phyloP scores from a whole-genome alignment of 306 rosid species.

The Inga laurina region DNA sequence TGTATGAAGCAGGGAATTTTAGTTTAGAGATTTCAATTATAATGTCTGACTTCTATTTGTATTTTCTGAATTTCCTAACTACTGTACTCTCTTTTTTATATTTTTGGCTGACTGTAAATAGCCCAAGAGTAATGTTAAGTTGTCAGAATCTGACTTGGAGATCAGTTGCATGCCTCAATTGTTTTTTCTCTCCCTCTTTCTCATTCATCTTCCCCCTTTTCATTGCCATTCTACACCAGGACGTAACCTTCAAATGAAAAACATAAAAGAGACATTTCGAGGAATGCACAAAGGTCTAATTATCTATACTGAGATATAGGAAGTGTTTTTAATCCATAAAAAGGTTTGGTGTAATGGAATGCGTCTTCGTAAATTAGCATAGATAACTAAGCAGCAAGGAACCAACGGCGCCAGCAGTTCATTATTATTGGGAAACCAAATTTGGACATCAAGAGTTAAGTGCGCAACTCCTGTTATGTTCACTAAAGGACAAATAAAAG shows the following conservation, averaged over 20 bases:
- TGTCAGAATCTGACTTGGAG: neutral
- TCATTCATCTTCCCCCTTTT: neutral
- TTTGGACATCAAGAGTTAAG: no score
- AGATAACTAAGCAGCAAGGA: no score
- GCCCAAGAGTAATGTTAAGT: neutral
- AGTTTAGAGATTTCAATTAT: neutral
- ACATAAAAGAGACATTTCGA: no score
- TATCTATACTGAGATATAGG: no score
- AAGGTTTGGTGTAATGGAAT: no score
- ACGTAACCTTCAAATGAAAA: conserved; percentile 10
- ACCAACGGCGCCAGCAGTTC: no score
- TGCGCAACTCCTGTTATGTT: no score
- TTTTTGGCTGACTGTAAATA: neutral
- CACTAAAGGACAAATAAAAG: no score
- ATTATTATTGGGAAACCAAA: no score
- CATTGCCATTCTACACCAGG: neutral
- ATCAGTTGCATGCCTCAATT: neutral
- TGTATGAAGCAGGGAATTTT: neutral
- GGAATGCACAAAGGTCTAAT: no score
- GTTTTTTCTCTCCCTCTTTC: neutral
- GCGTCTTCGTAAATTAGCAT: no score
- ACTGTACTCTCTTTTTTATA: neutral
- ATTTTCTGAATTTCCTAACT: neutral
- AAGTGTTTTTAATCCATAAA: no score
- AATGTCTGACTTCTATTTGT: neutral